These are phyloP conservation scores for Gracilaria vermiculophylla DNA, from an alignment of 23 red algal species.

Conservation along the genomic window DNA sequence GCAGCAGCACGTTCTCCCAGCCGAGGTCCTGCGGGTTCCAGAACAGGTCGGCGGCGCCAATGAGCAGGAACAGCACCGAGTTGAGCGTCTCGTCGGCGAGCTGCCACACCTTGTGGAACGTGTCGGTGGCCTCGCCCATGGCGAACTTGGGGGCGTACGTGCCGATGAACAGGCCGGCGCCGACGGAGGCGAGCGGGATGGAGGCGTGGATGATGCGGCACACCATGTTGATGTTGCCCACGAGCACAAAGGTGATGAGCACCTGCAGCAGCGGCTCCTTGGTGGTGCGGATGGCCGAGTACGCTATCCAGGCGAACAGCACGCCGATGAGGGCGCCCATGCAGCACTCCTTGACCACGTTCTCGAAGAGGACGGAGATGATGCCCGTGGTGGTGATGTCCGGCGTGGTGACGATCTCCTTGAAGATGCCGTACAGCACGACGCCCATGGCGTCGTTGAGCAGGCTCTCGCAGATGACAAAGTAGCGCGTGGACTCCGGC, in stretches of 20 bases:
- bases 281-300: constrained; percentile 73
- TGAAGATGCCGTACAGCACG: constrained; percentile 76
- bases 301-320: constrained; percentile 83
- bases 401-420: constrained; percentile 53
- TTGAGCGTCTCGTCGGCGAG: constrained; percentile 97
- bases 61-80: constrained; percentile 83
- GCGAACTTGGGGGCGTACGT: constrained; percentile 81
- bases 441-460: constrained; percentile 98
- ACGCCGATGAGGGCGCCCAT: constrained; percentile 81
- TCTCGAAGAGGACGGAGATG: constrained; percentile 42
- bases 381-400: constrained; percentile 37
- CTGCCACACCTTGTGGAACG: constrained; percentile 88
- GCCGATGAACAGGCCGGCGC: constrained; percentile 92
- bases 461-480: constrained; percentile 90
- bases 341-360: constrained; percentile 67
- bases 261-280: constrained; percentile 86
- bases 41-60: constrained; percentile 84
- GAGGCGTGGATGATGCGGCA: constrained; percentile 86
- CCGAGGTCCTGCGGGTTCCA: constrained; percentile 73
- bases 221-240: constrained; percentile 88
- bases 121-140: constrained; percentile 65
- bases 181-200: constrained; percentile 88
- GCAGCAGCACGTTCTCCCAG: constrained; percentile 26
- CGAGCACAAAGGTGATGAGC: constrained; percentile 89
- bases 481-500: constrained; percentile 80